Evolutionary conservation across 352 stramenopile species (phyloP).

Genomic region (Phytophthora boehmeriae): DNA sequence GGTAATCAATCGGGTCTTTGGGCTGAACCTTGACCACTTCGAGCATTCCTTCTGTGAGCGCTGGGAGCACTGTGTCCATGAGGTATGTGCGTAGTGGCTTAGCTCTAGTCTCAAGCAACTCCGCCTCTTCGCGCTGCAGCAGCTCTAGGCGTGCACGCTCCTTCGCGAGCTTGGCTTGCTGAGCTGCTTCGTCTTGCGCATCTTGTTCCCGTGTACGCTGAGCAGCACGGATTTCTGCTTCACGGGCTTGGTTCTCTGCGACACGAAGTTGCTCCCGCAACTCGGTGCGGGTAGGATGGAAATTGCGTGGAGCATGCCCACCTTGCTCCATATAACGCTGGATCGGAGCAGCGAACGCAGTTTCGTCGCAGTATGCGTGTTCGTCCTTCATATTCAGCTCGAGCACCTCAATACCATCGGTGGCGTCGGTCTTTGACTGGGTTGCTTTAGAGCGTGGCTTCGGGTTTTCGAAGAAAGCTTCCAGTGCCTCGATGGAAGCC

Average conservation of each 20-base stretch:
- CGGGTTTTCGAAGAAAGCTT: slow-evolving; percentile 69
- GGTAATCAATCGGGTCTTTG: slow-evolving; percentile 87
- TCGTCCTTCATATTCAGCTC: slow-evolving; percentile 62
- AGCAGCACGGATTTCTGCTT: slow-evolving; percentile 45
- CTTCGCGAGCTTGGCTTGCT: slow-evolving; percentile 52
- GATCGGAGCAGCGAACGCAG: slow-evolving; percentile 51
- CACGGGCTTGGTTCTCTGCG: slow-evolving; percentile 46
- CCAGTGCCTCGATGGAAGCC: slow-evolving; percentile 51
- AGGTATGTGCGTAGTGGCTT: slow-evolving; percentile 85
- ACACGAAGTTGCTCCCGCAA: slow-evolving; percentile 51
- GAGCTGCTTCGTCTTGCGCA: slow-evolving; percentile 49
- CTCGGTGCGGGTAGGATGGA: slow-evolving; percentile 81
- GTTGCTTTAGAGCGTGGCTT: slow-evolving; percentile 6
- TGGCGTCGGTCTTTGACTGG: slow-evolving; percentile 8
- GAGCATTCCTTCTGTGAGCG: slow-evolving; percentile 85
- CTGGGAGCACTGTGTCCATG: slow-evolving; percentile 85
- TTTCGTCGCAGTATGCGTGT: slow-evolving; percentile 45
- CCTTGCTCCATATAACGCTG: slow-evolving; percentile 81
- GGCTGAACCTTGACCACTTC: slow-evolving; percentile 89
- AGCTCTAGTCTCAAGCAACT: slow-evolving; percentile 78
- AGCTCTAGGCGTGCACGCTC: slow-evolving; percentile 72
- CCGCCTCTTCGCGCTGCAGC: slow-evolving; percentile 78
- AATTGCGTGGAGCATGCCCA: slow-evolving; percentile 72
- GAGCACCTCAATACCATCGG: slow-evolving; percentile 64
- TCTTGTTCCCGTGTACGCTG: slow-evolving; percentile 52